Evolutionary conservation across 768 basidiomycete species (phyloP), one percentile per base, ranked within the genome.

Genomic region (Lentinula lateritia): DNA sequence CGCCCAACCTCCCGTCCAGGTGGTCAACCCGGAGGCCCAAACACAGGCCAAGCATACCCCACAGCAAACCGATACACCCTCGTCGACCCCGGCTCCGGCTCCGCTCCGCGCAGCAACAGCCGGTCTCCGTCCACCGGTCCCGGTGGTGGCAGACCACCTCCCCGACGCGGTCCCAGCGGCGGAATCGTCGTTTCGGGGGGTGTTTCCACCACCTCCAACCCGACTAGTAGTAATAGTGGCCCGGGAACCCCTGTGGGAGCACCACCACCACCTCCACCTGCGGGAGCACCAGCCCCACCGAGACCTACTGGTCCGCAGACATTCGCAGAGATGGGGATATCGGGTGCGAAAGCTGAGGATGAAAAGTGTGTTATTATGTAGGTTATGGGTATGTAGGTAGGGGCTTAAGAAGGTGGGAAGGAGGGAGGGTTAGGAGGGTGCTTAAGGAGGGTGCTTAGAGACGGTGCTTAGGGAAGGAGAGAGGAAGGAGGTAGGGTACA

Each of bases 241-340:
- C 1, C 23, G 2, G 23, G 23, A 23, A 23, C 23, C 23, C 23
- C 23, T 23, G 2, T 2, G 2, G 16, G 13, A 8, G 39, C 39
- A 7, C 59, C 59, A 4, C 59, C 59, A 4, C 59, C 59, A 28
- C 48, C 52, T 1, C 38, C 38, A 8, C 28, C 50, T 52, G 28
- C 28, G 28, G 28, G 2, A 2, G 28, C 28, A 3, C 2, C 2
- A 23, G 1, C 28, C 28, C 28, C 28, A 35, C n/a, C 36, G 23
- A 15, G 59, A 38, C 13, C 59, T 50, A 52, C 65, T 7, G 81
- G 86, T 1, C 83, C 90, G 1, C 80, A 87, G 68, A 95, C 93
- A 48, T 95, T 97, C 75, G 90, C 88, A 20, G 94, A 96, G 78
- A 95, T 97, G 94, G 95, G 95, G 0, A 89, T 94, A 68, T 83